Conservation (phyloP, 768 basidiomycete species). For the Aureoboletus auriporus region DNA sequence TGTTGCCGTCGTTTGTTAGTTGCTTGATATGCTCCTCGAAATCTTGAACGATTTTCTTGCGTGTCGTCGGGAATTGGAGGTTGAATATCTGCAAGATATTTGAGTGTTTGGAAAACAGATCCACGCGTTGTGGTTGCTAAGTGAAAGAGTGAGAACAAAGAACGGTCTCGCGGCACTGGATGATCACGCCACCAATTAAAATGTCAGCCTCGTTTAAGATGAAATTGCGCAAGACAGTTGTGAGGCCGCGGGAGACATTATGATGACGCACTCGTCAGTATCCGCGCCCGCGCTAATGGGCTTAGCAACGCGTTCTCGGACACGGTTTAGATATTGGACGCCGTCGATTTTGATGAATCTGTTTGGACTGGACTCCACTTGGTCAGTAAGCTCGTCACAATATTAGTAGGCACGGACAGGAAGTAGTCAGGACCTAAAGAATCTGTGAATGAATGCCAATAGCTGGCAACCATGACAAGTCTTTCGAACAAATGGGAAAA, state of each 20-base stretch:
- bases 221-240: slow-evolving; percentile 65
- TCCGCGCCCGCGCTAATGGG: slow-evolving; percentile 50
- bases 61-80: slow-evolving; percentile 55
- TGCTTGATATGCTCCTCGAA: slow-evolving; percentile 40
- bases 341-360: slow-evolving; percentile 43
- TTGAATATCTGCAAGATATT: slow-evolving; percentile 55
- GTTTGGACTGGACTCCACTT: slow-evolving; percentile 54
- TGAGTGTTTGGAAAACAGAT: slow-evolving; percentile 49
- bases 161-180: not conserved
- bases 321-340: slow-evolving; percentile 32
- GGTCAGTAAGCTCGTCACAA: slow-evolving; percentile 37
- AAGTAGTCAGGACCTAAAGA: slow-evolving; percentile 53
- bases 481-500: too few relatives aligned
- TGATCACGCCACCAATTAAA: slow-evolving; percentile 42
- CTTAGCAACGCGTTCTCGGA: slow-evolving; percentile 44
- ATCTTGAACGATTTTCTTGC: slow-evolving; percentile 47
- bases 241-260: slow-evolving; percentile 38
- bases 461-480: too few relatives aligned
- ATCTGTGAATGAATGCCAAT: slow-evolving; percentile 37
- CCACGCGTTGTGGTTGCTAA: slow-evolving; percentile 57
- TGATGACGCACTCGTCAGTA: slow-evolving; percentile 54
- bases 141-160: not conserved
- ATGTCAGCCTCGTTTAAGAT: slow-evolving; percentile 52
- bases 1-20: slow-evolving; percentile 20
- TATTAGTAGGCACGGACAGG: slow-evolving; percentile 47